Conservation (phyloP, 1,284 basidiomycete genomes). For the Leccinum huronense region DNA sequence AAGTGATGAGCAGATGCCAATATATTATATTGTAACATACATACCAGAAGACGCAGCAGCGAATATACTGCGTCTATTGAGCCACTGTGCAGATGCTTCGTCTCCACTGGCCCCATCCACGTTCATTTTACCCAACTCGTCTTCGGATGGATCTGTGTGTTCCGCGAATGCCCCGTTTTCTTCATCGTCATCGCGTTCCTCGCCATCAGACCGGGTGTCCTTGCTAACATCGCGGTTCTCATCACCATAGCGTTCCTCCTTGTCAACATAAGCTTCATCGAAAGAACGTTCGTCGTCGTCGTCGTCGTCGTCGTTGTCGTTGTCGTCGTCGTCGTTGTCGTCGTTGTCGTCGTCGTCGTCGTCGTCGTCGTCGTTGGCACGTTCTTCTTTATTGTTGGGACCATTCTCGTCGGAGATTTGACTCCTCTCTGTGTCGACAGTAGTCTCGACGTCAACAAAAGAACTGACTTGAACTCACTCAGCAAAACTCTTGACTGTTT, state of each 20-base stretch:
- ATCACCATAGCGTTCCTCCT: neutral
- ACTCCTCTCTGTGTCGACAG: neutral
- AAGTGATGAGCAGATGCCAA: neutral
- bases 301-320: neutral
- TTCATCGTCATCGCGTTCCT: neutral
- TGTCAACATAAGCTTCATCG: neutral
- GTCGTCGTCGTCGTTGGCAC: neutral
- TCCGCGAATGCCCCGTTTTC: neutral
- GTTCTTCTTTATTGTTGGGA: neutral
- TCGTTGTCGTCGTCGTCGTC: neutral
- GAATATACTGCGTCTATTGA: neutral
- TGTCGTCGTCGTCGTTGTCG: neutral
- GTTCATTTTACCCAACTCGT: neutral
- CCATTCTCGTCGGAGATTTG: neutral
- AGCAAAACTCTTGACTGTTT: neutral
- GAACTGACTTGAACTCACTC: neutral
- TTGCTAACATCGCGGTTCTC: neutral
- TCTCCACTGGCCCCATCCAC: neutral
- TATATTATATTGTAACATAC: neutral
- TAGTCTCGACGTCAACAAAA: neutral
- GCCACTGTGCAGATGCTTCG: neutral
- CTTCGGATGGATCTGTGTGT: neutral
- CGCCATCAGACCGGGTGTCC: neutral
- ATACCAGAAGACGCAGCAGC: neutral
- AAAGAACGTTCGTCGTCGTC: neutral